Evolutionary conservation across 2,329 filamentous ascomycete species (phyloP).

Genomic region (Ascosphaera pollenicola): DNA sequence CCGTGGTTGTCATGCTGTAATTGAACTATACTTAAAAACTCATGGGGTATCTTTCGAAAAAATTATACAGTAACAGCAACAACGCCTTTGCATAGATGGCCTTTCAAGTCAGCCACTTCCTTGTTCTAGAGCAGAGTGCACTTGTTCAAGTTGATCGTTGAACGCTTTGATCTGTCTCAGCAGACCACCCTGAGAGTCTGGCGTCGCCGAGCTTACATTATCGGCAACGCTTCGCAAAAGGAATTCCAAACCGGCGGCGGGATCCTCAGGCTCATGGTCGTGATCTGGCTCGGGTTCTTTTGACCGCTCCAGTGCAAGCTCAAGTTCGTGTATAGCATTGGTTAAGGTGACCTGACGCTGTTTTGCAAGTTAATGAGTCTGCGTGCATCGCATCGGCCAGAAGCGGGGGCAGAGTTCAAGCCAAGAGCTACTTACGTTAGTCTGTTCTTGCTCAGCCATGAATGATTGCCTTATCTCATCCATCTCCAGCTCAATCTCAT

Average conservation of each 20-base stretch:
- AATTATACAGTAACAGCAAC: too few relatives aligned
- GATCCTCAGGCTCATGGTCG: conserved; percentile 5
- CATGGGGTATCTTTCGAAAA: too few relatives aligned
- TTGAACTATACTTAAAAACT: too few relatives aligned
- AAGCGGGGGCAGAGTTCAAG: too few relatives aligned
- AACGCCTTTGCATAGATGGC: too few relatives aligned
- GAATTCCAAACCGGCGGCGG: conserved; percentile 18
- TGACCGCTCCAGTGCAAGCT: conserved; percentile 19
- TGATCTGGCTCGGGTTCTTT: conserved; percentile 8
- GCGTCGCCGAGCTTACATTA: conserved; percentile 18
- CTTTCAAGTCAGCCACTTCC: too few relatives aligned
- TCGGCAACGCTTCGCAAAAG: conserved; percentile 20
- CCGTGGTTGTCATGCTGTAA: too few relatives aligned
- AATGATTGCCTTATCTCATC: conserved; percentile 21
- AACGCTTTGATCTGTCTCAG: conserved; percentile 19
- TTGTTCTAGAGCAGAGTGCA: too few relatives aligned
- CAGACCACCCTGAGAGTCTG: conserved; percentile 18
- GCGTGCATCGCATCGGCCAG: too few relatives aligned
- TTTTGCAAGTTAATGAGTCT: too few relatives aligned
- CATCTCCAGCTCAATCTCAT: conserved; percentile 26
- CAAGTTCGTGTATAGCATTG: conserved; percentile 19
- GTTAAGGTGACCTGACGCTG: conserved; percentile 16
- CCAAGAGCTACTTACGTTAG: too few relatives aligned
- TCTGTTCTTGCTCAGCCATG: too few relatives aligned
- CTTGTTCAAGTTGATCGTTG: conserved; percentile 19